Evolutionary conservation across 345 rosid genomes (phyloP), one percentile per base, ranked within the genome.

Genomic region (Sonneratia caseolaris): DNA sequence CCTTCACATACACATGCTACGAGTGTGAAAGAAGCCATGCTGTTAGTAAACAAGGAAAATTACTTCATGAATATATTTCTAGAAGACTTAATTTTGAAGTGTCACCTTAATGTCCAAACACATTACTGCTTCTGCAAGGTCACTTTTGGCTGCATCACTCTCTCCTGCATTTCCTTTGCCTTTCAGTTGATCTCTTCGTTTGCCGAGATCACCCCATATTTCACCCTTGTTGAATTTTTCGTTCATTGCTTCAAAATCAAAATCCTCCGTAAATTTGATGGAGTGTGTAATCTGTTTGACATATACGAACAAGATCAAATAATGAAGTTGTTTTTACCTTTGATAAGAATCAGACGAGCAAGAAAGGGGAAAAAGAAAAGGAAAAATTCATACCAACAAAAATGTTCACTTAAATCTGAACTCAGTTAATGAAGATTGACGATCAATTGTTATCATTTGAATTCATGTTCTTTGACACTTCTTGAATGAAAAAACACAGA

Each of bases 161-260:
- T 71, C 66, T 43, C 66, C 36, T 22, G 3, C 75, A 56, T 74
- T 72, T 15, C 37, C 74, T n/a, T 74, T 69, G 32, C 53, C 74
- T 66, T 1, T 66, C 27, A 70, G 68, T 57, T 64, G 74, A 70
- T 68, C 65, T 37, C 66, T 68, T 49, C 49, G 66, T 70, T 77
- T 81, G 36, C 84, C 79, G 37, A 81, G 82, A 56, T 81, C 69
- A 71, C 81, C 83, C 81, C 84, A 81, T 40, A 84, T 80, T 72
- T 77, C 80, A 45, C 76, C 83, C 76, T 81, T 78, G 64, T 76
- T 78, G 75, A 76, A 84, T 74, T 82, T 79, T 65, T 76, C 80
- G 66, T 81, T 84, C 83, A 84, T 82, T 35, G 82, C 83, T 49
- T n/a, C 69, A 69, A 80, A 81, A 84, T 80, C 83, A 67, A 81